These are phyloP conservation scores for Solanum okadae DNA, from an alignment of 257 asterid species.

Conservation along the genomic window DNA sequence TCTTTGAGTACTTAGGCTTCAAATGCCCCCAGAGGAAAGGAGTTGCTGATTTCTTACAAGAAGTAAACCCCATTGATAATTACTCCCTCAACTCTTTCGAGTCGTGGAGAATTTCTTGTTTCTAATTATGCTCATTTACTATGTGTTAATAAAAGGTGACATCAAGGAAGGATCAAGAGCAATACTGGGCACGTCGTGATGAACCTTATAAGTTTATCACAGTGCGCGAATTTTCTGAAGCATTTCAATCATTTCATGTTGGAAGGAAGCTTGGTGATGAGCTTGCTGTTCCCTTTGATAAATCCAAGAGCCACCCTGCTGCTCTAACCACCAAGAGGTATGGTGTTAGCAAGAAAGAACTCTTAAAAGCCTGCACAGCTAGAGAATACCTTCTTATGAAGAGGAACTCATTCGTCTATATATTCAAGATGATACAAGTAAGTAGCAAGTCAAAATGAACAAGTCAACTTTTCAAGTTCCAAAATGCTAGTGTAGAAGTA, in stretches of 20 bases:
- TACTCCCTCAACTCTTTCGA: not conserved
- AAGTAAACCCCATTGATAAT: constrained; percentile 27
- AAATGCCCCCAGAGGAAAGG: constrained; percentile 88
- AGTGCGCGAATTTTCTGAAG: constrained; percentile 56
- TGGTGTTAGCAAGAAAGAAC: constrained; percentile 66
- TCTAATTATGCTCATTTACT: not conserved
- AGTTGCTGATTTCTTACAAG: constrained; percentile 86
- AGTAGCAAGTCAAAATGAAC: constrained; percentile 1
- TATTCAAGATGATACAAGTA: constrained; percentile 65
- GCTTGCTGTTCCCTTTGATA: constrained; percentile 61
- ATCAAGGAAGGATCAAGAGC: constrained; percentile 85
- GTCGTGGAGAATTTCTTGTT: not conserved
- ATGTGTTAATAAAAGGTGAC: constrained; percentile 41
- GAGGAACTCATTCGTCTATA: constrained; percentile 66
- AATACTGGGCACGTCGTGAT: constrained; percentile 57
- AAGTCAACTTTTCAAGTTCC: not conserved
- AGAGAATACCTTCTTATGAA: constrained; percentile 63
- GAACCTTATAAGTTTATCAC: constrained; percentile 47
- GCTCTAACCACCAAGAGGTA: constrained; percentile 50
- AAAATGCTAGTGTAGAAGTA: not conserved
- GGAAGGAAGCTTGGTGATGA: constrained; percentile 60
- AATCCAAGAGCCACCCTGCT: constrained; percentile 57
- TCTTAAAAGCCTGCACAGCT: constrained; percentile 55
- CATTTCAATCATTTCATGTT: constrained; percentile 59
- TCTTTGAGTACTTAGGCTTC: constrained; percentile 71